Base-by-base conservation (phyloP, 1,284 basidiomycete genomes). In the Naganishia sp. region DNA sequence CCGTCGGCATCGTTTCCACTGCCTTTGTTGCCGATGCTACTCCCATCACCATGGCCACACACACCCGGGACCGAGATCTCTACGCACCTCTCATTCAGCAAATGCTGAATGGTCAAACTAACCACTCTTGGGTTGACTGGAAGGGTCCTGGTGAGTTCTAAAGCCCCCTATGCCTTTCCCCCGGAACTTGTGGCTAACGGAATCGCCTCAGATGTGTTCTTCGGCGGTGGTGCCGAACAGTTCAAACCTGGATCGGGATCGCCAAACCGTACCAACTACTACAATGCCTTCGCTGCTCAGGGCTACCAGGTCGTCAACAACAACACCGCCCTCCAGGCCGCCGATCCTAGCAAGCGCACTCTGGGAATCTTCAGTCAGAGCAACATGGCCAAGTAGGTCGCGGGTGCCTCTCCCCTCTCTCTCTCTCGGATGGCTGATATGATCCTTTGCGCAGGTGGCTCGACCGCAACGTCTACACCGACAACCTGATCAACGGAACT, bases 11-110 rank as follows among this genome's bases (percentile, higher is more conserved):
- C 64, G 80, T 81, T 45, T 77, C 78, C 61, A 81, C 79, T 59
- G 81, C 80, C 1, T 77, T 75, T 74, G 74, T 80, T 44, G 79
- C 79, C 50, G 80, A 82, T 61, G 81, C 81, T 2, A 81, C 79
- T 11, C 80, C 79, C 10, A 80, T 80, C 66, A 36, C 68, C 64
- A 10, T 70, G 64, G 48, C 55, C 11, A 52, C 52, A 4, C 64
- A 69, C 15, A 53, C 64, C 21, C 59, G 55, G 5, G 43, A 54
- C 46, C 65, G 65, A 44, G 59, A 55, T 31, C 49, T 59, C 5
- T 65, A 65, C 64, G 79, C 70, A 28, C 65, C 75, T 36, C 74
- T 81, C 71, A 75, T 80, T 59, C 76, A 77, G 61, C 77, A 79
- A 68, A 79, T 73, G 74, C 75, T 81, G 50, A 70, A 67, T 36